A percentile compares a stretch with the other conserved stretches of the same genome.
Conservation (phyloP, 2,329 filamentous ascomycete species). For the Fusarium penzigii region DNA sequence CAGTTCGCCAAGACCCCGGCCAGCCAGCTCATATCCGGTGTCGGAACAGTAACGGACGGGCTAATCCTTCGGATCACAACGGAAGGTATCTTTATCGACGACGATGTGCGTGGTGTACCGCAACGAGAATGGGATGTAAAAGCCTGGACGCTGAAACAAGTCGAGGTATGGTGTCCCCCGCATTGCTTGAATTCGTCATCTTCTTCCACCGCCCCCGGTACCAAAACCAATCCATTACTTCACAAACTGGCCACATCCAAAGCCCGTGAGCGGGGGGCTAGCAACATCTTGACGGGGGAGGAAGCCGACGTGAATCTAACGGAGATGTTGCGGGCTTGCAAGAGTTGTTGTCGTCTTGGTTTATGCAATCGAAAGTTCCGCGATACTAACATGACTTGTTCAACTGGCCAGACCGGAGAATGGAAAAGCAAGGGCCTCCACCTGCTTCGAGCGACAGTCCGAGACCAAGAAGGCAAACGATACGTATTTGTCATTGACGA, state of each 20-base stretch:
- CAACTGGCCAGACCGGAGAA: conserved; percentile 51
- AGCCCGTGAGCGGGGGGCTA: conserved; percentile 49
- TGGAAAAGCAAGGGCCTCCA: conserved; percentile 59
- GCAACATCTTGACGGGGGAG: conserved; percentile 58
- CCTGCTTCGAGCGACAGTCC: conserved; percentile 62
- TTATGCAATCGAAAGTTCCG: conserved; percentile 47
- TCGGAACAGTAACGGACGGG: conserved; percentile 85
- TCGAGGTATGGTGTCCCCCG: conserved; percentile 83
- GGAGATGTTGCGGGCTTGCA: conserved; percentile 65
- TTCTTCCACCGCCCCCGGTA: conserved; percentile 41
- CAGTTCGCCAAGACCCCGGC: conserved; percentile 84
- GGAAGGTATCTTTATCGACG: conserved; percentile 95
- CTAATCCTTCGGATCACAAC: conserved; percentile 89
- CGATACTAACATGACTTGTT: conserved; percentile 43
- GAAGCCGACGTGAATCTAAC: conserved; percentile 66
- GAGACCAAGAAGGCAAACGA: conserved; percentile 67
- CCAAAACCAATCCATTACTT: conserved; percentile 44
- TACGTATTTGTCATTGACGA: conserved; percentile 66
- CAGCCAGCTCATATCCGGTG: conserved; percentile 85
- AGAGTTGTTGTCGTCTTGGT: conserved; percentile 60
- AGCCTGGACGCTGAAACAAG: conserved; percentile 91
- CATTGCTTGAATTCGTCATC: conserved; percentile 55
- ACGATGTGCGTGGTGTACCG: conserved; percentile 87
- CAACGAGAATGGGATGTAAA: conserved; percentile 99
- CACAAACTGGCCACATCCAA: conserved; percentile 50